These are phyloP conservation scores for Ganoderma meredithae DNA, from an alignment of 1,284 basidiomycete species.

Conservation along the genomic window DNA sequence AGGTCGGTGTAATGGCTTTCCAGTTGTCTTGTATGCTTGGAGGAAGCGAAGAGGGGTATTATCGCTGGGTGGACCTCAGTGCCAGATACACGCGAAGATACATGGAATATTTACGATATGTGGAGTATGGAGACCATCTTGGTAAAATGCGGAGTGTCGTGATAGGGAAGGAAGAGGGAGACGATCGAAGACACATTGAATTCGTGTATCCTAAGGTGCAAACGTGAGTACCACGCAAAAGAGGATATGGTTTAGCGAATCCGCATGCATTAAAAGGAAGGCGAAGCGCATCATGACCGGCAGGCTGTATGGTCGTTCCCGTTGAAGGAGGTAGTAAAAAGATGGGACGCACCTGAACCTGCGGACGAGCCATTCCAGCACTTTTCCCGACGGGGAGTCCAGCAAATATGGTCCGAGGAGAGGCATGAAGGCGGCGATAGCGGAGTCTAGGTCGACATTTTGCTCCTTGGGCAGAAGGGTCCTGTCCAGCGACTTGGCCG, in stretches of 20 bases:
- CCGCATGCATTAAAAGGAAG: neutral
- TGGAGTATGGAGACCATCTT: conserved; percentile 92
- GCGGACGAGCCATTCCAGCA: conserved; percentile 96
- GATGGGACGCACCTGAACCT: conserved; percentile 78
- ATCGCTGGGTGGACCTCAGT: conserved; percentile 40
- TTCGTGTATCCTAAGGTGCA: conserved; percentile 79
- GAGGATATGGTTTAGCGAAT: neutral
- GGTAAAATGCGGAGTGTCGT: conserved; percentile 93
- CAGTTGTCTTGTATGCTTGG: conserved; percentile 76
- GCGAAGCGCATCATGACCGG: neutral
- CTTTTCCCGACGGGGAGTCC: conserved; percentile 84
- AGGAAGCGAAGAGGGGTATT: conserved; percentile 72
- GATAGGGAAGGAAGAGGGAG: conserved; percentile 90
- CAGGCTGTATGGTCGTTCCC: neutral
- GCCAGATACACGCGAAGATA: neutral
- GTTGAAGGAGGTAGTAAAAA: neutral
- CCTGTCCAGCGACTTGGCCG: conserved; percentile 80
- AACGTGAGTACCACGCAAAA: neutral
- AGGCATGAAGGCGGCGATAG: conserved; percentile 72
- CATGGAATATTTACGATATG: conserved; percentile 60
- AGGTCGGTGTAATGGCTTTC: conserved; percentile 73
- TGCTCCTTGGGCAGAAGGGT: conserved; percentile 79
- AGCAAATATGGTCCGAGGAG: conserved; percentile 84
- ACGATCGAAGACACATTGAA: conserved; percentile 89
- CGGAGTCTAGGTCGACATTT: conserved; percentile 66